Evolutionary conservation across 495 filamentous ascomycete genomes (phyloP).

Genomic region (Penicillium samsonianum): DNA sequence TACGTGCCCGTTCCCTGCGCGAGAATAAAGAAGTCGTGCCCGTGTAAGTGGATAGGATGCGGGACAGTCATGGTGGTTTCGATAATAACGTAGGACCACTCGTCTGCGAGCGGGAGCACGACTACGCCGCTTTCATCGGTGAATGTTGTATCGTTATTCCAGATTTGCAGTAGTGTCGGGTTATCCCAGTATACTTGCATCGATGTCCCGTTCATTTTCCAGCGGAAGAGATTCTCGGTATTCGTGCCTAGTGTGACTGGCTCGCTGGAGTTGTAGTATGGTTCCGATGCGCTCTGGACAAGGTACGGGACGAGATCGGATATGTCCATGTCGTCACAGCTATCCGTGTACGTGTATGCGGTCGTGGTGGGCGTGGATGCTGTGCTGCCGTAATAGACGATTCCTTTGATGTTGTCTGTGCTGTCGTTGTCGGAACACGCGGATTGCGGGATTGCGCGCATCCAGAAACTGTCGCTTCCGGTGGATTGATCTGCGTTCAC

Average conservation of each 20-base stretch:
- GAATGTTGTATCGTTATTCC: slow-evolving; percentile 10
- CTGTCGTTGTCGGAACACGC: slow-evolving; percentile 27
- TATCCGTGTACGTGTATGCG: not conserved
- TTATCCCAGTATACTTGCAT: slow-evolving; percentile 31
- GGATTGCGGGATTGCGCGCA: slow-evolving; percentile 39
- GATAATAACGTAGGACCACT: slow-evolving; percentile 49
- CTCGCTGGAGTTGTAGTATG: too few relatives aligned
- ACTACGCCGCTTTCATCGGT: slow-evolving; percentile 21
- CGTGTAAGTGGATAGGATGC: slow-evolving; percentile 87
- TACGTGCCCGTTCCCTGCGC: slow-evolving; percentile 8
- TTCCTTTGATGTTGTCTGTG: not conserved
- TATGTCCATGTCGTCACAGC: not conserved
- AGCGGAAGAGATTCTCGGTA: slow-evolving; percentile 17
- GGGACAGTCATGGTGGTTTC: slow-evolving; percentile 40
- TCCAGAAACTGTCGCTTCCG: slow-evolving; percentile 57
- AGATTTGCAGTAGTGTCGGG: slow-evolving; percentile 29
- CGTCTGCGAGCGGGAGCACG: slow-evolving; percentile 58
- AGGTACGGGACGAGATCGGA: not conserved
- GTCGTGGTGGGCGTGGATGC: not conserved
- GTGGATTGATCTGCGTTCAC: slow-evolving; percentile 54
- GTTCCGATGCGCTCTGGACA: not conserved
- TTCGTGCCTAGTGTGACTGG: not conserved
- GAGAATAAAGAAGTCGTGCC: slow-evolving; percentile 44
- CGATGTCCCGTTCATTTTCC: slow-evolving; percentile 33
- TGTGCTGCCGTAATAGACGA: slow-evolving; percentile 1